Base-by-base conservation (phyloP, 805 yeast genomes). In the Yamadazyma insecticola region DNA sequence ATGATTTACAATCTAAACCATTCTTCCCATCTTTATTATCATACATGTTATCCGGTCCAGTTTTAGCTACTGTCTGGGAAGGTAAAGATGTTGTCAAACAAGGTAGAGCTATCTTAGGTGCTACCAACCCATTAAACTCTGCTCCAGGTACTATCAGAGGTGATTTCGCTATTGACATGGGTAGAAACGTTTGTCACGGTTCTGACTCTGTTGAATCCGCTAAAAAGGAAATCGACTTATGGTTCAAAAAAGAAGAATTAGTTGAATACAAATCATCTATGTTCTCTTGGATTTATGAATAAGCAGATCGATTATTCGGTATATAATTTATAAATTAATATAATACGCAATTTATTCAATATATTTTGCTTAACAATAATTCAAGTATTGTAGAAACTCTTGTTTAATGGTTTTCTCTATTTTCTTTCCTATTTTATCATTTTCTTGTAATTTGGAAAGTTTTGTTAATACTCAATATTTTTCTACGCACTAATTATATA, bases 91-190 rank as follows among this genome's bases (percentile, higher is more conserved):
- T 80, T 65, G 98, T 92, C 68, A 89, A 90, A 76, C 95, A 86
- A 69, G 98, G 98, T 67, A 84, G 99, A 74, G 81, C 76, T 56
- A 81, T 92, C 65, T 80, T 92, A 57, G 99, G 99, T 72, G 97
- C 98, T 53, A 92, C 98, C 69, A 90, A 92, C 85, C 98, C 99
- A 63, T 76, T 82, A 63, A 80, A 77, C 54, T 85, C 96, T 53
- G 90, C 95, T 50, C 97, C 97, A 68, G 99, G 99, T 69, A 92
- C 99, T 71, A 92, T 92, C 78, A 88, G 99, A 77, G 97, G 96
- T 67, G 99, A 92, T 74, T 92, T 70, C 53, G 98, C 97, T 65
- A 72, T 92, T 55, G 98, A 92, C 72, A 87, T 85, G 78, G 98
- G 99, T 65, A 88, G 99, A 82, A 92, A 92, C 79, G 96, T 92